Conservation (phyloP, 2,329 filamentous ascomycete genomes). For the Talaromyces albobiverticillius region DNA sequence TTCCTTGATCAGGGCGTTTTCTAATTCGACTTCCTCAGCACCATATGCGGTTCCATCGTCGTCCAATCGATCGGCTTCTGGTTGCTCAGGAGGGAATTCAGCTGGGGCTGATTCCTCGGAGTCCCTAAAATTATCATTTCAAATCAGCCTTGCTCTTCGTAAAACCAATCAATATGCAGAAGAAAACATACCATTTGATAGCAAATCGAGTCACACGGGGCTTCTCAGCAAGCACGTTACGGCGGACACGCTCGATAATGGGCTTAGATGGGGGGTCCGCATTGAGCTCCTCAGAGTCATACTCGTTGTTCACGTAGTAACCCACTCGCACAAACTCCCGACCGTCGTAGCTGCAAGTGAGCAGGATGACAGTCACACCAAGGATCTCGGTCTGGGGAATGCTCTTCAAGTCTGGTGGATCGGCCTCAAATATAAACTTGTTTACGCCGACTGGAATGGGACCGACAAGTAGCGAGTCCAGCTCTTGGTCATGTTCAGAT, state of each 20-base stretch:
- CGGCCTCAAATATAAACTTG: constrained; percentile 97
- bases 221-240: constrained; percentile 95
- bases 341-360: constrained; percentile 94
- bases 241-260: constrained; percentile 83
- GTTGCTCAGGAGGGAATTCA: constrained; percentile 96
- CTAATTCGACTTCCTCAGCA: constrained; percentile 78
- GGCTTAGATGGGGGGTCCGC: constrained; percentile 90
- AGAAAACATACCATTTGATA: constrained; percentile 81
- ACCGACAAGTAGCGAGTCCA: constrained; percentile 92
- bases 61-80: constrained; percentile 81
- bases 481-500: constrained; percentile 96
- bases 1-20: constrained; percentile 58
- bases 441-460: constrained; percentile 98
- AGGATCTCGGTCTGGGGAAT: constrained; percentile 95
- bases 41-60: constrained; percentile 86
- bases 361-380: constrained; percentile 92
- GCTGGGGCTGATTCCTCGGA: constrained; percentile 95
- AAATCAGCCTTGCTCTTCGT: neutral
- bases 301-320: constrained; percentile 99
- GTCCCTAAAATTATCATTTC: constrained; percentile 62
- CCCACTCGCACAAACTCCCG: constrained; percentile 97
- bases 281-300: constrained; percentile 84
- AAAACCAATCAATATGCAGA: too few species aligned
- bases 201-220: constrained; percentile 95
- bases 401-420: constrained; percentile 81